Percentiles rank a stretch among this genome's conserved stretches.
Evolutionary conservation across 129 eudicot genomes (phyloP).

Genomic region (Flaveria robusta): DNA sequence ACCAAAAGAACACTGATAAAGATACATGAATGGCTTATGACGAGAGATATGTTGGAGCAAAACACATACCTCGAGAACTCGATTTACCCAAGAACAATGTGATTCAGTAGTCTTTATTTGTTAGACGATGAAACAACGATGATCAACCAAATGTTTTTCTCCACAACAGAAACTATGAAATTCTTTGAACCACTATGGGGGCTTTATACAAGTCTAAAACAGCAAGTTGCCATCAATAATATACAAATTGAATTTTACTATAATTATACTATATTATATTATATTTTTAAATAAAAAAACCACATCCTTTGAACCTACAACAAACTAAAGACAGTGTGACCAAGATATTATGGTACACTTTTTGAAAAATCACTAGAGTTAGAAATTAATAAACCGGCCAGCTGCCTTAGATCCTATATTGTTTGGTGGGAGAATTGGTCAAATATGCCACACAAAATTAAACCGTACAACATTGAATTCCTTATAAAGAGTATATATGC

Average conservation of each 20-base stretch:
- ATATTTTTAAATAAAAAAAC: neutral
- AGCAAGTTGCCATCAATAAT: neutral
- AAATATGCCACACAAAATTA: no score
- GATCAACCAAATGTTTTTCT: neutral
- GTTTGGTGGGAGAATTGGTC: neutral
- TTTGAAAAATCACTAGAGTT: no score
- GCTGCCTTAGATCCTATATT: neutral
- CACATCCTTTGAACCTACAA: slow-evolving; percentile 5
- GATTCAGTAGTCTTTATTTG: neutral
- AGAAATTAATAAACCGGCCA: neutral
- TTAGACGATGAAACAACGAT: neutral
- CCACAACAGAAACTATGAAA: neutral
- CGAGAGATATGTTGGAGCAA: neutral
- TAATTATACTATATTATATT: neutral
- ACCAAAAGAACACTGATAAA: neutral
- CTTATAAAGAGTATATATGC: no score
- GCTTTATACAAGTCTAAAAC: neutral
- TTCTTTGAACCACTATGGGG: neutral
- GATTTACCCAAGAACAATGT: neutral
- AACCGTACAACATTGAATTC: no score
- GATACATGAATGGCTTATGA: neutral
- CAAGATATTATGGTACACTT: neutral
- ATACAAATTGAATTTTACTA: neutral
- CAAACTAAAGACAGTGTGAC: neutral
- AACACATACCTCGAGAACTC: neutral